phyloP scores from a whole-genome alignment of 331 rosid species.

The Cydonia oblonga region DNA sequence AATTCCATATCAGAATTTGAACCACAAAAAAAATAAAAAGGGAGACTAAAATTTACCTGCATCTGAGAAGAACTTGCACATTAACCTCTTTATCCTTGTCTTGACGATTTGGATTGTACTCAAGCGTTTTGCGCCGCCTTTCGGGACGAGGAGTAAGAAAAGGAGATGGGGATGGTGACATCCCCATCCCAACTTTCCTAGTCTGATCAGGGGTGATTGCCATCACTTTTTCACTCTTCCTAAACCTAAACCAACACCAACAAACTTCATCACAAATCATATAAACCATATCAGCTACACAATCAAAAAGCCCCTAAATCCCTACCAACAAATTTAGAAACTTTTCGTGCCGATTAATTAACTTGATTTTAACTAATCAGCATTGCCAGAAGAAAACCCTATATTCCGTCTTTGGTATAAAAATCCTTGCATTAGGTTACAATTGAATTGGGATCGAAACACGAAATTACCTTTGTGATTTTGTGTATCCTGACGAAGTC shows the following conservation, averaged over 20 bases:
- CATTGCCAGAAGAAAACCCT: not conserved
- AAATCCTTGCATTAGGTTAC: not conserved
- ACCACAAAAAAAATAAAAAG: not conserved
- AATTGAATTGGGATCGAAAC: not conserved
- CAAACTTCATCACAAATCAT: not conserved
- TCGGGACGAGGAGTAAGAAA: slow-evolving; percentile 89
- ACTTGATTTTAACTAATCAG: not conserved
- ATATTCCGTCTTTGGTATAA: not conserved
- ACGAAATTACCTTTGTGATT: not conserved
- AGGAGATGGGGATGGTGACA: slow-evolving; percentile 61
- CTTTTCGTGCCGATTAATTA: not conserved
- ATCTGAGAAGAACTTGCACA: slow-evolving; percentile 77
- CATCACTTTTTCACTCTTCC: slow-evolving; percentile 17
- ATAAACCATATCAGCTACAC: not conserved
- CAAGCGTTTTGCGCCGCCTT: slow-evolving; percentile 60
- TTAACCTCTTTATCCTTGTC: slow-evolving; percentile 70
- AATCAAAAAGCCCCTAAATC: not conserved
- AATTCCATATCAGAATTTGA: not conserved
- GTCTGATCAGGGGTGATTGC: slow-evolving; percentile 68
- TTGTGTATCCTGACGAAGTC: not conserved
- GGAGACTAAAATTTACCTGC: slow-evolving; percentile 45
- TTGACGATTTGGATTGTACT: slow-evolving; percentile 40
- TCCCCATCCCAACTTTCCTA: slow-evolving; percentile 65
- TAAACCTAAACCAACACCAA: not conserved
- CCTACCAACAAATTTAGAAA: not conserved